Conservation (phyloP, 768 basidiomycete genomes). For the Leccinellum albellum region DNA sequence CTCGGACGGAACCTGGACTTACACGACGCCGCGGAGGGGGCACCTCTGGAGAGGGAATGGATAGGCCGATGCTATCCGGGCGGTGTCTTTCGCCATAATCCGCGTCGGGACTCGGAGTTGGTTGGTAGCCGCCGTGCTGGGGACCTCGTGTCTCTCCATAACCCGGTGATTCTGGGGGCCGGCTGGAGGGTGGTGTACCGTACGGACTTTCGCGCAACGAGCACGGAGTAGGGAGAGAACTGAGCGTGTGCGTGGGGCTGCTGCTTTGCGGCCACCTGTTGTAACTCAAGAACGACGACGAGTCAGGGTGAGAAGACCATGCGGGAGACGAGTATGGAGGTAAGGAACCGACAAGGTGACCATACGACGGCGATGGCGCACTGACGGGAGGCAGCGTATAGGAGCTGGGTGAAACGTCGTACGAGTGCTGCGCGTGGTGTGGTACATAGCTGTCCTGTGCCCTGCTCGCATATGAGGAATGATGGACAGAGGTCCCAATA, state of each 20-base stretch:
- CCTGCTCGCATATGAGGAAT: slow-evolving; percentile 25
- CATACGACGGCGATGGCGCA: slow-evolving; percentile 26
- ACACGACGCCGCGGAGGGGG: slow-evolving; percentile 56
- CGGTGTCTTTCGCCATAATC: slow-evolving; percentile 36
- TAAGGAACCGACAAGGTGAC: slow-evolving; percentile 22
- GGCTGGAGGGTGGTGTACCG: slow-evolving; percentile 29
- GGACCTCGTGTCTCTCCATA: slow-evolving; percentile 26
- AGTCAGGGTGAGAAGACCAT: slow-evolving; percentile 28
- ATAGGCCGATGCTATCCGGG: slow-evolving; percentile 28
- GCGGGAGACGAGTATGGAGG: slow-evolving; percentile 27
- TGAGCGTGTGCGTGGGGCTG: slow-evolving; percentile 27
- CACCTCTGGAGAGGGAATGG: slow-evolving; percentile 39
- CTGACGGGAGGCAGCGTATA: slow-evolving; percentile 33
- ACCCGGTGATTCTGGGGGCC: slow-evolving; percentile 36
- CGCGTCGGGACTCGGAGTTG: slow-evolving; percentile 36
- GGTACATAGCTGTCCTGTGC: slow-evolving; percentile 25
- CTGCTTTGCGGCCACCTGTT: slow-evolving; percentile 28
- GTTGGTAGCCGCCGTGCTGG: slow-evolving; percentile 38
- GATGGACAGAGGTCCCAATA: slow-evolving; percentile 13
- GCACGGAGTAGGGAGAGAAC: slow-evolving; percentile 24
- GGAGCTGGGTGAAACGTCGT: slow-evolving; percentile 26
- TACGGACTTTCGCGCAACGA: slow-evolving; percentile 30
- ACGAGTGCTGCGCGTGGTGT: slow-evolving; percentile 24
- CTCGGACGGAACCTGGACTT: slow-evolving; percentile 49
- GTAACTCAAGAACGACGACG: slow-evolving; percentile 29